A percentile compares a stretch with the other conserved stretches of the same genome.
Conservation (phyloP, 2,329 filamentous ascomycete species). For the Venturia aucupariae region DNA sequence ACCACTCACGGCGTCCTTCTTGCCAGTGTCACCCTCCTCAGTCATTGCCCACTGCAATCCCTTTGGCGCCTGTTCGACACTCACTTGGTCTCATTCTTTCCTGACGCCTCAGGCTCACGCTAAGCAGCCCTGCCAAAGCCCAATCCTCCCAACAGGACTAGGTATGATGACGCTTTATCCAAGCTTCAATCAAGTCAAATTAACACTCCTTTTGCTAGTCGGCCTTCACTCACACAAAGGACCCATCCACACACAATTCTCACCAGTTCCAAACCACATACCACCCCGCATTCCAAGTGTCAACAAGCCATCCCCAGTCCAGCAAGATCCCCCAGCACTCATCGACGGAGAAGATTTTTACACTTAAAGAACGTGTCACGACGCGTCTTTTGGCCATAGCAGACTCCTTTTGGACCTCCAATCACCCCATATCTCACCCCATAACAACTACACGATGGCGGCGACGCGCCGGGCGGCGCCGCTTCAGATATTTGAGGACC, state of each 20-base stretch:
- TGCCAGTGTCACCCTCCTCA: background rate
- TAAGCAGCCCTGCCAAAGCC: conserved; percentile 2
- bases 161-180: background rate
- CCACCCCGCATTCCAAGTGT: background rate
- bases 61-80: background rate
- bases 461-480: conserved; percentile 47
- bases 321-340: background rate
- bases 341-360: background rate
- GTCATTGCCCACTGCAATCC: too few relatives aligned
- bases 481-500: conserved; percentile 52
- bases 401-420: background rate
- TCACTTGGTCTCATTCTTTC: background rate
- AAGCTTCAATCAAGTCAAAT: conserved; percentile 2
- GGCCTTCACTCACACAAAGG: background rate
- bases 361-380: conserved; percentile 5
- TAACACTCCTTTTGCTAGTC: background rate
- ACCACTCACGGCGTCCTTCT: too few relatives aligned
- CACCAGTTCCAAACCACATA: background rate
- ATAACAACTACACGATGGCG: conserved; percentile 31
- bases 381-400: conserved; percentile 3
- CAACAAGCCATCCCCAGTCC: background rate
- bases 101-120: background rate
- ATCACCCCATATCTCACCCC: background rate
- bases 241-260: background rate
- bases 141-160: background rate